Evolutionary conservation across 495 filamentous ascomycete genomes (phyloP), one percentile per base, ranked within the genome.

Genomic region (Podospora appendiculata): DNA sequence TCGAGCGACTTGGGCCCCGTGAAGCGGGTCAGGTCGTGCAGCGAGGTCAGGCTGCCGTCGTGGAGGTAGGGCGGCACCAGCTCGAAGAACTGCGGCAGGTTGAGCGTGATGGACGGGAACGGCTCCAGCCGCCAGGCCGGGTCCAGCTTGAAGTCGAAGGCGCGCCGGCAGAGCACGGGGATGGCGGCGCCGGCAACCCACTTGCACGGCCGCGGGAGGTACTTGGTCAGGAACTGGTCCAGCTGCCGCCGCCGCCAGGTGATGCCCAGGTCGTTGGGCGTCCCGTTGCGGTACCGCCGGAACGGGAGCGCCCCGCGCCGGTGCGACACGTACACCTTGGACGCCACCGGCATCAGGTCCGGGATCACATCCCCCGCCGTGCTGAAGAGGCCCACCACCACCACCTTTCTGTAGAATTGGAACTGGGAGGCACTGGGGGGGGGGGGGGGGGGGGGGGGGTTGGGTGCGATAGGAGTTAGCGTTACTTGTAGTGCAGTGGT

Each of bases 251-350:
- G 48, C 1, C 62, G 59, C 48, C 57, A 59, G 34, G 59, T 62
- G 32, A 53, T 34, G 42, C 41, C 16, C 32, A 60, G 48, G 51
- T 65, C 62, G 41, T 38, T 45, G 14, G 62, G 62, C 3, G 12
- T 50, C 12, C 59, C 57, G 39, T 62, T 57, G 39, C 45, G 52
- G 50, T 59, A 65, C 25, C 53, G 48, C 38, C 51, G 50, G 17
- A 65, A 56, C 49, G 60, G 58, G 34, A 62, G 9, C 8, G 49
- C 54, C 35, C 66, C 66, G 45, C 63, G 61, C 4, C 66, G 63
- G 53, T 66, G 61, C 14, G 66, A 64, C 14, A 60, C 51, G 47
- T 65, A 66, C 6, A 69, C 58, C 38, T 63, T 63, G 42, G 54
- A 38, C 6, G 61, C 66, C 8, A 57, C 51, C 8, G 60, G 60